These are phyloP conservation scores for Hibiscus mutabilis DNA, from an alignment of 345 rosid species.

Conservation along the genomic window DNA sequence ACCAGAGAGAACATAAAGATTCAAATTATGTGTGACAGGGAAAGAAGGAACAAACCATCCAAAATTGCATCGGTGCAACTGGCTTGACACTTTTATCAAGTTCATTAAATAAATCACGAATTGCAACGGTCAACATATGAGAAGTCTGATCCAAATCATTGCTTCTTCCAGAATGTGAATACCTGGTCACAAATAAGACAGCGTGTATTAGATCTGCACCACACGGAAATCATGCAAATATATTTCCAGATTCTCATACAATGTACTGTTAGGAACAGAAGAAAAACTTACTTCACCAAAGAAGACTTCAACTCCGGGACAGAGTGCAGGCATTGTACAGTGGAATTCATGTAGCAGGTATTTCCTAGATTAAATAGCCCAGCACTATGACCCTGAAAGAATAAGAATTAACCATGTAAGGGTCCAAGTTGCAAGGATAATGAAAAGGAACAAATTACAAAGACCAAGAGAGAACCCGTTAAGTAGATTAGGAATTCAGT, in stretches of 20 bases:
- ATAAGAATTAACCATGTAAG: constrained; percentile 6
- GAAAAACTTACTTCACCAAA: constrained; percentile 43
- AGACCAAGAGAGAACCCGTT: neutral
- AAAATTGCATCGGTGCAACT: constrained; percentile 92
- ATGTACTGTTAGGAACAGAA: neutral
- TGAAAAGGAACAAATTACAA: neutral
- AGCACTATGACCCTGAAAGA: constrained; percentile 86
- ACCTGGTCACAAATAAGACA: constrained; percentile 36
- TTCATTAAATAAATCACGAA: constrained; percentile 79
- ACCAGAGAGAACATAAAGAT: neutral
- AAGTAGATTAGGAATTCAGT: neutral
- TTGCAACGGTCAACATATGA: constrained; percentile 89
- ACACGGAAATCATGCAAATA: constrained; percentile 1
- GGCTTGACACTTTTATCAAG: constrained; percentile 88
- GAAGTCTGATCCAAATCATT: constrained; percentile 88
- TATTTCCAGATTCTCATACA: neutral
- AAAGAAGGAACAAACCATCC: constrained; percentile 62
- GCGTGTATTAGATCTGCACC: constrained; percentile 7
- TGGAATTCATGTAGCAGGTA: constrained; percentile 99
- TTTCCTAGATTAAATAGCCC: constrained; percentile 86
- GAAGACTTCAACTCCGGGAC: constrained; percentile 96
- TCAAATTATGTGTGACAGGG: neutral
- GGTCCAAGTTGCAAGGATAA: neutral
- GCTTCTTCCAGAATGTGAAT: constrained; percentile 58
- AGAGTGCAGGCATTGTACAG: constrained; percentile 88